A percentile compares a stretch with the other conserved stretches of the same genome.
These are phyloP conservation scores for Paragyromitra xinjiangensis DNA, from an alignment of 495 filamentous ascomycete genomes.

Conservation along the genomic window DNA sequence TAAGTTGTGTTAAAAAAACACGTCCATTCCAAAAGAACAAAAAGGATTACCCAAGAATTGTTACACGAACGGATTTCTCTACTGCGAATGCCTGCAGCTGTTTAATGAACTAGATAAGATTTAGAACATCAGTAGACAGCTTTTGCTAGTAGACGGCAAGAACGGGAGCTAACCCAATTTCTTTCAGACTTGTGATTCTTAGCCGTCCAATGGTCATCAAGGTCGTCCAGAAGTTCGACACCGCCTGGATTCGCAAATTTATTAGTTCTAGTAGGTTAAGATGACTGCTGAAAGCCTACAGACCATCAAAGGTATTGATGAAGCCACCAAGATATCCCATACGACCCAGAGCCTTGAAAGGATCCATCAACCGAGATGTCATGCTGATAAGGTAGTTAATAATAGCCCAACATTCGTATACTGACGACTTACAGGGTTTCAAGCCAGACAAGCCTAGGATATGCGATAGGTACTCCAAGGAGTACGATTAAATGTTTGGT, in stretches of 20 bases:
- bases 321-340: constrained; percentile 81
- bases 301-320: constrained; percentile 85
- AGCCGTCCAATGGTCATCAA: constrained; percentile 97
- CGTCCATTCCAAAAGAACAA: constrained; percentile 2
- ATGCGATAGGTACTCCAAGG: constrained; percentile 86
- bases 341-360: constrained; percentile 86
- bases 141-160: not conserved
- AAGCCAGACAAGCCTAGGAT: constrained; percentile 82
- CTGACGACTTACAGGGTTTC: constrained; percentile 69
- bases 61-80: constrained; percentile 89
- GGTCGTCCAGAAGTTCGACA: constrained; percentile 90
- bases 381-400: constrained; percentile 64
- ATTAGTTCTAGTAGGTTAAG: constrained; percentile 7
- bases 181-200: constrained; percentile 91
- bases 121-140: not conserved
- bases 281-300: not conserved
- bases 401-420: not conserved
- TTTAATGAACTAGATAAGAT: constrained; percentile 69
- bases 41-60: constrained; percentile 73
- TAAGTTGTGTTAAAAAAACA: constrained; percentile 53
- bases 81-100: constrained; percentile 90
- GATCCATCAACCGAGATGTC: constrained; percentile 83
- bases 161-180: constrained; percentile 63
- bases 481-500: constrained; percentile 90
- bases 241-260: constrained; percentile 60